Percentiles rank a stretch among this genome's conserved stretches.
These are phyloP conservation scores for Aegle marmelos DNA, from an alignment of 345 rosid genomes.

Conservation along the genomic window DNA sequence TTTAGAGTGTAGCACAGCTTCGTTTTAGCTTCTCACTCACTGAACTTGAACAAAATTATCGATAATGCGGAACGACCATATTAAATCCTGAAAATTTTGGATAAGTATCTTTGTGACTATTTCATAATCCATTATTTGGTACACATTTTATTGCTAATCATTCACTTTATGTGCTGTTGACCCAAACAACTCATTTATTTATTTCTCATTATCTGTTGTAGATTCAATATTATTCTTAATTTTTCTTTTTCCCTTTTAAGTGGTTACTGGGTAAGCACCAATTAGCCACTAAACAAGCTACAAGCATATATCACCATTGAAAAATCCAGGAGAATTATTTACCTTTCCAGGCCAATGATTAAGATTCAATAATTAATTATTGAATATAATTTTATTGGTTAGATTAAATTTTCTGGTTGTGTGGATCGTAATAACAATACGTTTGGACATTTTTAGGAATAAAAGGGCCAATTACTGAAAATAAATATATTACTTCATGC, in stretches of 20 bases:
- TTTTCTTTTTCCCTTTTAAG: neutral
- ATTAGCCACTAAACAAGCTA: neutral
- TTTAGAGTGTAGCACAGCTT: neutral
- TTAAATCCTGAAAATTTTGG: neutral
- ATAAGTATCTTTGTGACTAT: constrained; percentile 14
- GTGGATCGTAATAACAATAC: neutral
- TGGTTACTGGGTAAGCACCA: constrained; percentile 1
- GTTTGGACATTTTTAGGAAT: no score
- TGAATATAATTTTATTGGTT: neutral
- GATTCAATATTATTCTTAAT: neutral
- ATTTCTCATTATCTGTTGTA: neutral
- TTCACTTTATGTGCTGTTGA: constrained; percentile 18
- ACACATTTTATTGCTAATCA: constrained; percentile 11
- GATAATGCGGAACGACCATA: neutral
- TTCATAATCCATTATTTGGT: constrained; percentile 13
- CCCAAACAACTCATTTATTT: neutral
- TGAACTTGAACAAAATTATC: neutral
- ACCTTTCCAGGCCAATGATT: neutral
- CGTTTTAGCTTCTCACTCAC: constrained; percentile 12
- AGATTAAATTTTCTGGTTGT: neutral
- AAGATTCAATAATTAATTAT: neutral
- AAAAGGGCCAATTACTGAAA: no score
- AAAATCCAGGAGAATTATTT: neutral
- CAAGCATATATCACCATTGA: neutral
- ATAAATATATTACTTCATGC: no score